Percentiles rank a stretch among this genome's conserved stretches.
These are phyloP conservation scores for Leishmania tropica DNA, from an alignment of 208 protist genomes.

Conservation along the genomic window DNA sequence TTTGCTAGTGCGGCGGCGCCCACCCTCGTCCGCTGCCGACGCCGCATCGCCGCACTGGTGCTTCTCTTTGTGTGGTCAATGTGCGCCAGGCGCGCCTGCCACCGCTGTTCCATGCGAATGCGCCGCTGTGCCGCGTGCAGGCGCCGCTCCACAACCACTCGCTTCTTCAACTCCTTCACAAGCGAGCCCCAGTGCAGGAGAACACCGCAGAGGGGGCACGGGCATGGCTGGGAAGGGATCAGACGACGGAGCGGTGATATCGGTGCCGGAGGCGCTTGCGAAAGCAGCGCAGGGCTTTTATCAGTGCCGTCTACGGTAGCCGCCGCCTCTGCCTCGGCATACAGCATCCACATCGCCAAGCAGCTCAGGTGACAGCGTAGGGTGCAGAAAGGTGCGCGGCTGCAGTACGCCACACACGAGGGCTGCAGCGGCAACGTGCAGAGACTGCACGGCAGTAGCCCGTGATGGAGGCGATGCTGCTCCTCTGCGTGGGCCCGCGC, in stretches of 20 bases:
- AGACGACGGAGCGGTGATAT: conserved; percentile 11
- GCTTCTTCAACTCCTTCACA: conserved; percentile 66
- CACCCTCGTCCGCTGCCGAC: background rate
- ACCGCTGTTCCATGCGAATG: conserved; percentile 41
- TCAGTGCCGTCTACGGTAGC: background rate
- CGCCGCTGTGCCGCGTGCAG: conserved; percentile 49
- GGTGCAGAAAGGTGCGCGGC: conserved; percentile 64
- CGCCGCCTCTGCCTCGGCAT: conserved; percentile 16
- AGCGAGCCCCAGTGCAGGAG: conserved; percentile 66
- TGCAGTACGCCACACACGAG: conserved; percentile 67
- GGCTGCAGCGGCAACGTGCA: conserved; percentile 68
- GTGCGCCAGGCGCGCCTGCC: conserved; percentile 38
- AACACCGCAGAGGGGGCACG: conserved; percentile 74
- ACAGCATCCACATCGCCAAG: conserved; percentile 77
- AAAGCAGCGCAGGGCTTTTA: conserved; percentile 2
- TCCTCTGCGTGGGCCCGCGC: conserved; percentile 49
- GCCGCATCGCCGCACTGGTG: background rate
- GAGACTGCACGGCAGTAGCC: conserved; percentile 66
- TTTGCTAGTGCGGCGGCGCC: background rate
- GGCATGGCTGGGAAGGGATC: conserved; percentile 31
- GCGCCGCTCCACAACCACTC: conserved; percentile 44
- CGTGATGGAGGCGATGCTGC: conserved; percentile 36
- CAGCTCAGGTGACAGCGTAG: conserved; percentile 68
- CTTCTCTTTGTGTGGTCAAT: conserved; percentile 18
- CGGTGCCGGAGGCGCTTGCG: background rate